Evolutionary conservation across 2,329 filamentous ascomycete genomes (phyloP).

Genomic region (Curvularia hawaiiensis): DNA sequence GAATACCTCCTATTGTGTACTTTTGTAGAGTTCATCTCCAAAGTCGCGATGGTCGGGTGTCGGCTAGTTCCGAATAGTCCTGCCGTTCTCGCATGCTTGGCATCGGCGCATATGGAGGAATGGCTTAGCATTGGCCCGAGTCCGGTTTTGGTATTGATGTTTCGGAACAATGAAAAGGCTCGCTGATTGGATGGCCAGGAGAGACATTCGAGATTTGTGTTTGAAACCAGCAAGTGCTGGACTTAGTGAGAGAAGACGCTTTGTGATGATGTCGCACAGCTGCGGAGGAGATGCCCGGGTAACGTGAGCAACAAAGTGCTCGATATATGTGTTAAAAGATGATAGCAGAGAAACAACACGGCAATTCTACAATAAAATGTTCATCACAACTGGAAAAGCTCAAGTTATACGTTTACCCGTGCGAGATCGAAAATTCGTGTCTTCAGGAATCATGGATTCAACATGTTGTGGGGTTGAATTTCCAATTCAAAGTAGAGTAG

Average conservation of each 20-base stretch:
- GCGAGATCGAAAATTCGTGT: not conserved
- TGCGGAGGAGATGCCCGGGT: not conserved
- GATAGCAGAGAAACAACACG: not conserved
- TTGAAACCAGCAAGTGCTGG: not conserved
- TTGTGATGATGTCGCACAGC: not conserved
- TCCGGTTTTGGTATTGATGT: not conserved
- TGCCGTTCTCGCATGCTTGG: not conserved
- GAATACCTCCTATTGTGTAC: too few relatives aligned
- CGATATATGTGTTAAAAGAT: not conserved
- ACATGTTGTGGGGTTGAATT: not conserved
- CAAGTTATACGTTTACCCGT: not conserved
- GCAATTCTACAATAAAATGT: not conserved
- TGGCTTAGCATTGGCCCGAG: not conserved
- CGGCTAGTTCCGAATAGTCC: not conserved
- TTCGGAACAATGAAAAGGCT: not conserved
- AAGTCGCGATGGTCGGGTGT: not conserved
- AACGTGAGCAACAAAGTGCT: not conserved
- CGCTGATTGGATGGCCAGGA: not conserved
- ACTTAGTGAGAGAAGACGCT: not conserved
- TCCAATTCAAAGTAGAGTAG: not conserved
- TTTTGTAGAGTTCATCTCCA: not conserved
- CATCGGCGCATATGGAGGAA: not conserved
- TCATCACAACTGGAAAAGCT: not conserved
- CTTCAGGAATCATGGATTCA: not conserved
- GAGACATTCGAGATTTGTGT: too few relatives aligned